Conservation (phyloP, 2,329 filamentous ascomycete species). For the Calonectria pauciramosa region DNA sequence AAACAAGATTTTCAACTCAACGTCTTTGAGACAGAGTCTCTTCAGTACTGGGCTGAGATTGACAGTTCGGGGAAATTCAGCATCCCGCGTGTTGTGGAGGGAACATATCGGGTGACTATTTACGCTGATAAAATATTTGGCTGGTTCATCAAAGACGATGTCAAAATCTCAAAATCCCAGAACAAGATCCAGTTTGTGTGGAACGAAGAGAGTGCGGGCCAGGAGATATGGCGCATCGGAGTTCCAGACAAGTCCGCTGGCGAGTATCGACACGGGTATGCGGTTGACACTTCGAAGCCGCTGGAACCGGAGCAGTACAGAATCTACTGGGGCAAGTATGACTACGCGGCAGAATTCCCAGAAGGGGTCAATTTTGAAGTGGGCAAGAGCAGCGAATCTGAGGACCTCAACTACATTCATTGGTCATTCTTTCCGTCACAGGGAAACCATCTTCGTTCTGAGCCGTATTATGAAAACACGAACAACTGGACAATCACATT, state of each 20-base stretch:
- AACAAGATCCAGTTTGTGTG: slow-evolving; percentile 58
- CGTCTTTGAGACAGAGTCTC: slow-evolving; percentile 64
- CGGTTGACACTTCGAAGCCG: slow-evolving; percentile 61
- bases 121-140: slow-evolving; percentile 75
- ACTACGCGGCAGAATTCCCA: slow-evolving; percentile 72
- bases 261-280: slow-evolving; percentile 71
- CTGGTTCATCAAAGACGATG: slow-evolving; percentile 66
- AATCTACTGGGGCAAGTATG: slow-evolving; percentile 73
- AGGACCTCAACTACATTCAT: slow-evolving; percentile 74
- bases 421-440: slow-evolving; percentile 74
- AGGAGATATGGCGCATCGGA: slow-evolving; percentile 74
- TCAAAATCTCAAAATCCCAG: slow-evolving; percentile 56
- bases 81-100: slow-evolving; percentile 69
- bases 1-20: slow-evolving; percentile 55
- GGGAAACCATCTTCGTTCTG: slow-evolving; percentile 60
- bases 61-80: slow-evolving; percentile 60
- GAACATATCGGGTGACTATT: slow-evolving; percentile 72
- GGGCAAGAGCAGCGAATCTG: slow-evolving; percentile 61
- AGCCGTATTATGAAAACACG: slow-evolving; percentile 59
- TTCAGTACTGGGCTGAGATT: slow-evolving; percentile 74
- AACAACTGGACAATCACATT: slow-evolving; percentile 74
- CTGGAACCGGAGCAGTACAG: slow-evolving; percentile 69
- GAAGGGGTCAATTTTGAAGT: slow-evolving; percentile 70
- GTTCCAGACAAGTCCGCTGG: slow-evolving; percentile 72
- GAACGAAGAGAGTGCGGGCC: slow-evolving; percentile 68